Evolutionary conservation across 371 early-diverging fungal species (phyloP).

Genomic region (Coemansia sp.): DNA sequence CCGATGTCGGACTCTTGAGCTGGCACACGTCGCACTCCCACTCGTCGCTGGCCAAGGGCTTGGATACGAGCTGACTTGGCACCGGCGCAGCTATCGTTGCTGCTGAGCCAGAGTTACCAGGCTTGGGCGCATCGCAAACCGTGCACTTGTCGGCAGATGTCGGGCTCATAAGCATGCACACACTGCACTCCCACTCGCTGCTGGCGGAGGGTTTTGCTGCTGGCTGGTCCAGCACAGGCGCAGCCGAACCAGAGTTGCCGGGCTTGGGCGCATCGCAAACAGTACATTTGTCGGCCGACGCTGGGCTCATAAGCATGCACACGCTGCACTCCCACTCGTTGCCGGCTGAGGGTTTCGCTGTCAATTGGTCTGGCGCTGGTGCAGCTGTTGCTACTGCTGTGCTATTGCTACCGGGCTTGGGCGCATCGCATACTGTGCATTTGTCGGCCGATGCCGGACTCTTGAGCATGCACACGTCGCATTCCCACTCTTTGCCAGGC

Average conservation of each 20-base stretch:
- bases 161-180: conserved; percentile 13
- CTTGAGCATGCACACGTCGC: conserved; percentile 14
- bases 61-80: too few species aligned
- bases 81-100: too few species aligned
- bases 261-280: conserved; percentile 21
- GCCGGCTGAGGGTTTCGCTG: not conserved
- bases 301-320: conserved; percentile 21
- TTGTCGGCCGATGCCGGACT: conserved; percentile 6
- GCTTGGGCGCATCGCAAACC: conserved; percentile 8
- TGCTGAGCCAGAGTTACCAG: too few species aligned
- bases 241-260: not conserved
- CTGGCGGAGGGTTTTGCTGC: conserved; percentile 1
- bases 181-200: conserved; percentile 21
- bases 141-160: conserved; percentile 16
- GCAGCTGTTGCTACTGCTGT: conserved; percentile 3
- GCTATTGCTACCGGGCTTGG: not conserved
- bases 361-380: not conserved
- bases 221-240: conserved; percentile 1
- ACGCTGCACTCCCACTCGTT: not conserved
- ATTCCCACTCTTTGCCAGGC: conserved; percentile 11
- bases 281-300: conserved; percentile 6
- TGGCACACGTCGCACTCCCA: conserved; percentile 31
- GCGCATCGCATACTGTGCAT: conserved; percentile 8
- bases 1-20: conserved; percentile 14
- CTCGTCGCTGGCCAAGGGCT: not conserved